Evolutionary conservation across 140 eudicot species (phyloP), one percentile per base, ranked within the genome.

Genomic region (Bidens hawaiensis): DNA sequence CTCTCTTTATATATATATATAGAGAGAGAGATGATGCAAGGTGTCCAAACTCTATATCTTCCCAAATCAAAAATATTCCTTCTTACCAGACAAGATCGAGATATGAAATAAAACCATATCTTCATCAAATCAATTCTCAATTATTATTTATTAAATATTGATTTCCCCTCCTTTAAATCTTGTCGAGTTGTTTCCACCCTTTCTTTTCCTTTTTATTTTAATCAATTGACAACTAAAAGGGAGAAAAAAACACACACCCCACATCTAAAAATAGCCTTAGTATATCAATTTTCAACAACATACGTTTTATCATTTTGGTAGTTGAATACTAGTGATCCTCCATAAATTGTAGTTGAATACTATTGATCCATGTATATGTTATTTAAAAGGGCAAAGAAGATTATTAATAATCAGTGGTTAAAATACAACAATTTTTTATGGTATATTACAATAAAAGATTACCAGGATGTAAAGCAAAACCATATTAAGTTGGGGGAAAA

Each of bases 51-150:
- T 64, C 50, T n/a, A n/a, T n/a, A 18, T 60, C 68, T 72, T 52
- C 61, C 70, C 74, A 78, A 78, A 83, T 77, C 81, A 78, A 67
- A 81, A 74, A 83, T 81, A 83, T 83, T 73, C 85, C 78, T 55
- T 79, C 82, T 50, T 46, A 70, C 73, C 88, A 79, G 95, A 86
- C 91, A 87, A 71, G 84, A 81, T 68, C 69, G 71, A 74, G 74
- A 73, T 80, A 72, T 61, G 51, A 76, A 86, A 65, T 74, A 74
- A 71, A 63, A 46, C 66, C 88, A 69, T 60, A 86, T 86, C 95
- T 52, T 83, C 72, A 86, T 78, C 87, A 80, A 67, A 83, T 82
- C 95, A 77, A 62, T 68, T 55, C 73, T 69, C 82, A 75, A 69
- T 69, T 60, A 70, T 54, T 54, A 54, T 6, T 18, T 48, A 9